A percentile compares a stretch with the other conserved stretches of the same genome.
phyloP scores from a whole-genome alignment of 768 basidiomycete genomes.

The Porpolomopsis calyptriformis region DNA sequence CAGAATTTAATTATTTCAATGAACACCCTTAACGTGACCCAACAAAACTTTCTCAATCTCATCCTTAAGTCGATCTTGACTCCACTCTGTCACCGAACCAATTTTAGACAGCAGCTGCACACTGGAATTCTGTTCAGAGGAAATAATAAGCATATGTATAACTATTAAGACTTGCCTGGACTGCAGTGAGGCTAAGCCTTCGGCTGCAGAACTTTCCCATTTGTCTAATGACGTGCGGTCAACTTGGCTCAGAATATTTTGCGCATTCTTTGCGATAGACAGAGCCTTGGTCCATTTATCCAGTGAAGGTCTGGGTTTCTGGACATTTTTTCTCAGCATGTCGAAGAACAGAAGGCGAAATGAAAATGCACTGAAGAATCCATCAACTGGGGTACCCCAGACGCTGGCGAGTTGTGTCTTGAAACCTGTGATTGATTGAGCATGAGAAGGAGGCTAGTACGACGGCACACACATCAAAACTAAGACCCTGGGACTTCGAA shows the following conservation, averaged over 20 bases:
- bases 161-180: neutral
- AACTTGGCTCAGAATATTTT: neutral
- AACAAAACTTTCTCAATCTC: too few species aligned
- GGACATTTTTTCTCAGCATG: neutral
- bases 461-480: neutral
- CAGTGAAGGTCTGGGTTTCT: slow-evolving; percentile 4
- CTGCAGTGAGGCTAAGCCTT: neutral
- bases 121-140: neutral
- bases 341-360: slow-evolving; percentile 1
- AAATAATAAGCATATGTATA: neutral
- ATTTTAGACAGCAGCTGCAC: slow-evolving; percentile 2
- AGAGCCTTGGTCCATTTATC: slow-evolving; percentile 5
- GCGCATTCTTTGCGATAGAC: neutral
- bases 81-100: slow-evolving; percentile 6
- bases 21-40: too few species aligned
- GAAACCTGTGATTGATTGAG: slow-evolving; percentile 1
- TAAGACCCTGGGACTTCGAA: neutral
- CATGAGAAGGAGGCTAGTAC: slow-evolving; percentile 3
- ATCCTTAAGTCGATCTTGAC: neutral
- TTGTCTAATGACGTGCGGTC: slow-evolving; percentile 1
- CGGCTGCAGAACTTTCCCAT: slow-evolving; percentile 1
- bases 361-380: neutral
- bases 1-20: too few species aligned
- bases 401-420: slow-evolving; percentile 2
- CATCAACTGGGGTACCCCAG: neutral